phyloP scores from a whole-genome alignment of 495 filamentous ascomycete genomes.

The Penicillium desertorum region DNA sequence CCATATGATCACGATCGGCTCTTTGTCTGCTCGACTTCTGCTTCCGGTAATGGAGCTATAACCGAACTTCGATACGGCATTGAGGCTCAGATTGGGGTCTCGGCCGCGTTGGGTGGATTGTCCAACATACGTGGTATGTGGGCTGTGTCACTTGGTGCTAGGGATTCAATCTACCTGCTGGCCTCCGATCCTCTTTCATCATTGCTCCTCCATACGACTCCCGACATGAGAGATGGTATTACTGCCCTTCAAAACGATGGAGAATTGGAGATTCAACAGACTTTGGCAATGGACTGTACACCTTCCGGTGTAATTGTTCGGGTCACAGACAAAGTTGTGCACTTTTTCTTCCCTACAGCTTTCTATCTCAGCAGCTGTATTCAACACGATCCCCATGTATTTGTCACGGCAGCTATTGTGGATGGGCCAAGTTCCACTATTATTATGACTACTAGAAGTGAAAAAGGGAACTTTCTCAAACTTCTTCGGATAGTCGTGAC shows the following conservation, averaged over 20 bases:
- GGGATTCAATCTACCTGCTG: slow-evolving; percentile 40
- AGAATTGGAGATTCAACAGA: slow-evolving; percentile 53
- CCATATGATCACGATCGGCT: slow-evolving; percentile 31
- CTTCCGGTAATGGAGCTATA: slow-evolving; percentile 56
- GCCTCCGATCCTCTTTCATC: slow-evolving; percentile 45
- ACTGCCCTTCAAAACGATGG: slow-evolving; percentile 39
- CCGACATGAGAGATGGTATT: slow-evolving; percentile 36
- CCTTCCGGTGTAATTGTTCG: slow-evolving; percentile 49
- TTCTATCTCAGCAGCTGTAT: slow-evolving; percentile 18
- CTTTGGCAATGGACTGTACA: slow-evolving; percentile 53
- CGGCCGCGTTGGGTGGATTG: slow-evolving; percentile 47
- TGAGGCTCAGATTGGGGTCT: slow-evolving; percentile 62
- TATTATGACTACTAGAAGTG: slow-evolving; percentile 26
- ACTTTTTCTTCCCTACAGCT: slow-evolving; percentile 33
- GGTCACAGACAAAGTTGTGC: slow-evolving; percentile 53
- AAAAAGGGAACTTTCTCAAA: slow-evolving; percentile 26
- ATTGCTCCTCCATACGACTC: slow-evolving; percentile 36
- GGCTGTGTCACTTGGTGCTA: slow-evolving; percentile 37
- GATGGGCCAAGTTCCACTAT: slow-evolving; percentile 31
- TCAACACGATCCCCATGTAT: slow-evolving; percentile 20
- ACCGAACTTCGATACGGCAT: slow-evolving; percentile 71
- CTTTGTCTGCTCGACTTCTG: slow-evolving; percentile 44
- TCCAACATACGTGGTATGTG: slow-evolving; percentile 46
- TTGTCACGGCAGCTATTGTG: slow-evolving; percentile 32
- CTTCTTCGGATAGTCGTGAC: slow-evolving; percentile 20